Conservation (phyloP, 2,329 filamentous ascomycete genomes). For the Stagonosporopsis chrysanthemi region DNA sequence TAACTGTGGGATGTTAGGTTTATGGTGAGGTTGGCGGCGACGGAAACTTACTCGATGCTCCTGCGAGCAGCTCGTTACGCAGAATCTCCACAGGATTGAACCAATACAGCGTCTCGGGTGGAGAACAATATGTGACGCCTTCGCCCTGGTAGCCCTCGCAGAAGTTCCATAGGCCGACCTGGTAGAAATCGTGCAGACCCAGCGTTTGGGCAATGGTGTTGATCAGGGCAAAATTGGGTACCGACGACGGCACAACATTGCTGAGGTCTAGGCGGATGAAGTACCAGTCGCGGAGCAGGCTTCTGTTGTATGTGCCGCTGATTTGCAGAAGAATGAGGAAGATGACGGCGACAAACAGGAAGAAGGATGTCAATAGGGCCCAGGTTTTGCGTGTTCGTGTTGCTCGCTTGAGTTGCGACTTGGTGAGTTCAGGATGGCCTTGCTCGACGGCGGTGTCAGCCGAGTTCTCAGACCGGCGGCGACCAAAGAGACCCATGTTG, state of each 20-base stretch:
- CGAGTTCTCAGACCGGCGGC: constrained; percentile 31
- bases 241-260: constrained; percentile 76
- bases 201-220: constrained; percentile 87
- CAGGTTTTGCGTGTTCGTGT: constrained; percentile 64
- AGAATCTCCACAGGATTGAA: constrained; percentile 90
- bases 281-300: constrained; percentile 73
- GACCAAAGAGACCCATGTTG: constrained; percentile 32
- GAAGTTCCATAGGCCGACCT: constrained; percentile 89
- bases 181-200: constrained; percentile 93
- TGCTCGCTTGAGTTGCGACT: constrained; percentile 49
- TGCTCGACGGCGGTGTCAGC: constrained; percentile 24
- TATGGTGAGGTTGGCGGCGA: too few species aligned
- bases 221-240: constrained; percentile 76
- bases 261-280: constrained; percentile 86
- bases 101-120: constrained; percentile 77
- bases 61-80: constrained; percentile 78
- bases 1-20: constrained; percentile 57
- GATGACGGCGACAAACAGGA: constrained; percentile 76
- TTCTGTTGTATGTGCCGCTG: constrained; percentile 71
- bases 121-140: constrained; percentile 79
- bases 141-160: constrained; percentile 83
- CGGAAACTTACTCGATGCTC: constrained; percentile 70
- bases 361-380: constrained; percentile 69
- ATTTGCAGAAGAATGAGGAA: constrained; percentile 84
- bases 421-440: constrained; percentile 39